Evolutionary conservation across 2,329 filamentous ascomycete species (phyloP).

Genomic region (Colletotrichum destructivum): DNA sequence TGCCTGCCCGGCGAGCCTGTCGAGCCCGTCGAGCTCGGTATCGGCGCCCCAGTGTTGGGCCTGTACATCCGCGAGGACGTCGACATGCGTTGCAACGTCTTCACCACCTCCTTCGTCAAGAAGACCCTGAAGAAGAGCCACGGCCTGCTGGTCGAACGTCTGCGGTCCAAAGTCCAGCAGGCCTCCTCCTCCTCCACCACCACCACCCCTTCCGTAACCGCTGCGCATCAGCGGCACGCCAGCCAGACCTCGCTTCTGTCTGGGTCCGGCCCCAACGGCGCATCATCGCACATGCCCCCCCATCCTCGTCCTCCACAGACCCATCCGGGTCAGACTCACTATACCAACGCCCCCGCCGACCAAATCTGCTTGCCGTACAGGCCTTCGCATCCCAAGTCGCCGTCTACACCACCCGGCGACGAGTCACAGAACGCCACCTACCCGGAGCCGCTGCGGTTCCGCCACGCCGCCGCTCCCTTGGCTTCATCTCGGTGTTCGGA

Average conservation of each 20-base stretch:
- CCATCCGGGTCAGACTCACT: conserved; percentile 1
- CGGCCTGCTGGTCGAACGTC: conserved; percentile 75
- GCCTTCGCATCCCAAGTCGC: conserved; percentile 15
- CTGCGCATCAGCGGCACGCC: conserved; percentile 17
- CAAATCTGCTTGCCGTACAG: conserved; percentile 31
- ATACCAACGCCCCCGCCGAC: conserved; percentile 5
- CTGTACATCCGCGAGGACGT: conserved; percentile 90
- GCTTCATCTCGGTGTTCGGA: conserved; percentile 21
- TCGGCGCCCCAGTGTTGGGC: conserved; percentile 76
- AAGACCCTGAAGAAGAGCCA: conserved; percentile 86
- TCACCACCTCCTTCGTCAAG: conserved; percentile 84
- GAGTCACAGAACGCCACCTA: conserved; percentile 7
- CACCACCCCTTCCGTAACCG: not conserved
- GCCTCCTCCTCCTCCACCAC: not conserved
- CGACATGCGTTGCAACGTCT: conserved; percentile 83
- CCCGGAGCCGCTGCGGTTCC: conserved; percentile 30
- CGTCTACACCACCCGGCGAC: not conserved
- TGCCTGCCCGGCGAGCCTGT: conserved; percentile 78
- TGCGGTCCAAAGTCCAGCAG: conserved; percentile 59
- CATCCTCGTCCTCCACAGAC: not conserved
- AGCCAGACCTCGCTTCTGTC: conserved; percentile 24
- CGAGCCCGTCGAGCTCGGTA: conserved; percentile 76
- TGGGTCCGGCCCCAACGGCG: conserved; percentile 3
- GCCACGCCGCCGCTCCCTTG: conserved; percentile 16
- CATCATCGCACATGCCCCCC: not conserved